Evolutionary conservation across 306 rosid genomes (phyloP), one percentile per base, ranked within the genome.

Genomic region (Morella rubra): DNA sequence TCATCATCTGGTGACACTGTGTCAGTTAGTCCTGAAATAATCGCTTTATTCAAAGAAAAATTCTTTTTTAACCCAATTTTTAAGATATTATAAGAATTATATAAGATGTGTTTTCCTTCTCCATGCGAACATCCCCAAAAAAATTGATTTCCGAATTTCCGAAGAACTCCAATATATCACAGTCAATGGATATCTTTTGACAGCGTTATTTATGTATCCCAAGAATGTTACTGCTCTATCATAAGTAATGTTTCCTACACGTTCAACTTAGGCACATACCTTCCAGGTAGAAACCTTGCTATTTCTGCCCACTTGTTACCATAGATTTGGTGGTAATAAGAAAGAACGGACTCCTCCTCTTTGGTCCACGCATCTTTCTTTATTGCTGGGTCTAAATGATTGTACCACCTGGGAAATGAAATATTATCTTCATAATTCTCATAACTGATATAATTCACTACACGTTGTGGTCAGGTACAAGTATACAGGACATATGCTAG

Each of bases 261-360:
- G 40, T 51, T 59, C 44, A 71, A 27, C 64, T 60, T 2, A 47
- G 22, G 24, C 61, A 66, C 69, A 70, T 87, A 89, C 96, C 96
- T 89, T 82, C 96, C 91, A 6, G 91, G 96, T 71, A 91, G 79
- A 84, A 84, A 69, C 79, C 82, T 89, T 72, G 96, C 85, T 76
- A 91, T 91, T 75, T 89, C 81, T 70, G 91, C 81, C 96, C 93
- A 90, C 81, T 79, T 90, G 84, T 86, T 88, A 72, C 93, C 96
- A 20, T 73, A 82, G 59, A 69, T 44, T 41, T 78, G 86, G 82
- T 90, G 77, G 77, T 66, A 88, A 78, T 60, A 68, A 80, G 81
- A 75, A 83, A 87, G 84, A 41, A 62, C 10, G 46, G 65, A 59
- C 52, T 88, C 90, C 79, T 86, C 93, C 58, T 86, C 83, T 77